Conservation (phyloP, 139 green algal species). For the Micractinium conductrix region DNA sequence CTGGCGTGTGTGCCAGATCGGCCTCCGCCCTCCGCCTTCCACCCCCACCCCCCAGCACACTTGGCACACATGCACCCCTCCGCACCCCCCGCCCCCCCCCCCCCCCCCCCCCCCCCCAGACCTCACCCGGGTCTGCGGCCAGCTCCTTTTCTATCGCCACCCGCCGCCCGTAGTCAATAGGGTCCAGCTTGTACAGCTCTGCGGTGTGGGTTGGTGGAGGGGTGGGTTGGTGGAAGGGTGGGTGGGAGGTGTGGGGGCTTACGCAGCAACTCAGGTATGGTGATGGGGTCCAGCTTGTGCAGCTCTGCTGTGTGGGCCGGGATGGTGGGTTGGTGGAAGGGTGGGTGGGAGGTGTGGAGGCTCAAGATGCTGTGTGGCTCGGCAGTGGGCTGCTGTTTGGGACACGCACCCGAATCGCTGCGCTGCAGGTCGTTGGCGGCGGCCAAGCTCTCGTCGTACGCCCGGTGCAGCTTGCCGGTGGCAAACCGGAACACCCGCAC, state of each 20-base stretch:
- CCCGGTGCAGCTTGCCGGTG: slow-evolving; percentile 85
- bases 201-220: no score
- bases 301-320: slow-evolving; percentile 51
- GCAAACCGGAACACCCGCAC: slow-evolving; percentile 90
- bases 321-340: no score
- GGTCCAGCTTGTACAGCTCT: slow-evolving; percentile 77
- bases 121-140: slow-evolving; percentile 33
- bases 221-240: not conserved
- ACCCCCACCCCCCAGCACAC: no score
- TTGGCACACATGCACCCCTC: no score
- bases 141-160: slow-evolving; percentile 67
- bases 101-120: no score
- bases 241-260: not conserved
- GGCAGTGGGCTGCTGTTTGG: no score
- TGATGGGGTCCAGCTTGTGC: slow-evolving; percentile 69
- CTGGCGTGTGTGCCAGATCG: no score
- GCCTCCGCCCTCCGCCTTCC: no score
- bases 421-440: slow-evolving; percentile 86
- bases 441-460: slow-evolving; percentile 91
- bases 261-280: no score
- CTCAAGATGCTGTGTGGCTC: no score
- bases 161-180: slow-evolving; percentile 93
- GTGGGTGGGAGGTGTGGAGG: no score
- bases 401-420: slow-evolving; percentile 37
- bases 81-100: no score